Conservation (phyloP, 306 rosid species). For the Hippophae tibetana region DNA sequence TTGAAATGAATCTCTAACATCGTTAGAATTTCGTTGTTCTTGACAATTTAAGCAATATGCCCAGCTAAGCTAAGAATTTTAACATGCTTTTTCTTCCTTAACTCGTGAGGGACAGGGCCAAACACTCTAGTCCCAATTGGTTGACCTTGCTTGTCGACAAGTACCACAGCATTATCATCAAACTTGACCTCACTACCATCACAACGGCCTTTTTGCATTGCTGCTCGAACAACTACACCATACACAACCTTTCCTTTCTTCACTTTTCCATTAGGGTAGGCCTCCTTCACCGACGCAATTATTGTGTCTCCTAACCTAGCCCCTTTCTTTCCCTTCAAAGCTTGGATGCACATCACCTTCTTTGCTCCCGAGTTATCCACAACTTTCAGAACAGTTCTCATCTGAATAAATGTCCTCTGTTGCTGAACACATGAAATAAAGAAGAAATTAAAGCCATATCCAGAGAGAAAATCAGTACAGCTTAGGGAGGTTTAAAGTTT, state of each 20-base stretch:
- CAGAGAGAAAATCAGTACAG: background rate
- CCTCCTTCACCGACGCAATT: constrained; percentile 82
- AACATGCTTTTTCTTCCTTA: constrained; percentile 80
- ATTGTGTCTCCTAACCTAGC: constrained; percentile 88
- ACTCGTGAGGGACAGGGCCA: constrained; percentile 86
- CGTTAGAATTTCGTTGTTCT: background rate
- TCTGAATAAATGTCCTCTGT: constrained; percentile 73
- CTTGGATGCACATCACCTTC: constrained; percentile 89
- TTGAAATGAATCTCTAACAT: no score
- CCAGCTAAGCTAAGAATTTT: constrained; percentile 81
- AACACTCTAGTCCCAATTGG: constrained; percentile 90
- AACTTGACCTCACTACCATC: constrained; percentile 91
- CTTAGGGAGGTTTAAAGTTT: background rate
- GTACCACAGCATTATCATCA: constrained; percentile 76
- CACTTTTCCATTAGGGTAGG: constrained; percentile 80
- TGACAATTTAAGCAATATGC: constrained; percentile 49
- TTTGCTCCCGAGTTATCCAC: constrained; percentile 82
- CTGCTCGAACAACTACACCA: constrained; percentile 62
- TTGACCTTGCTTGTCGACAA: constrained; percentile 87
- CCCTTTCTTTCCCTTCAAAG: constrained; percentile 81
- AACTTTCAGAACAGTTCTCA: constrained; percentile 91
- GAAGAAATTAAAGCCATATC: background rate
- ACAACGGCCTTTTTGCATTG: constrained; percentile 67
- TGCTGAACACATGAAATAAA: constrained; percentile 36
- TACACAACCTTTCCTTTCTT: constrained; percentile 64